Conservation (phyloP, 2,329 filamentous ascomycete genomes). For the Colletotrichum limetticola region DNA sequence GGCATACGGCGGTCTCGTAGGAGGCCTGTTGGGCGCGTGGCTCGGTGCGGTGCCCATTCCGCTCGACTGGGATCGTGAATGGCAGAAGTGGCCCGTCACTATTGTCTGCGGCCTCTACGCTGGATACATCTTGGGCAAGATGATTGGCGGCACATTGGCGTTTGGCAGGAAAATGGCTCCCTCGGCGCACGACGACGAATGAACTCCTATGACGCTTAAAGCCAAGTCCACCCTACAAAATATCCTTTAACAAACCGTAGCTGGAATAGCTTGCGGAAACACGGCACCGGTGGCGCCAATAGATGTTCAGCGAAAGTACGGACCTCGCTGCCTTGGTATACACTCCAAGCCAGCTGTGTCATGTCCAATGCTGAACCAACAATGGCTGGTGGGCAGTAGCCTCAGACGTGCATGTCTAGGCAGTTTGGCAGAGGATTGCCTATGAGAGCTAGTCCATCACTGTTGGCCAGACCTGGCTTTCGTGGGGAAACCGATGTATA, state of each 20-base stretch:
- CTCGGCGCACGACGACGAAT: slow-evolving; percentile 20
- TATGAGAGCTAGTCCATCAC: not conserved
- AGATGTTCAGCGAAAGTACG: not conserved
- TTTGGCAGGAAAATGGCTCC: slow-evolving; percentile 56
- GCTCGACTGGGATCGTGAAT: slow-evolving; percentile 98
- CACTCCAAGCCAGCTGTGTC: not conserved
- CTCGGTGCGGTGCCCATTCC: slow-evolving; percentile 94
- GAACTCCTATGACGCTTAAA: not conserved
- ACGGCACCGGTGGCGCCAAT: not conserved
- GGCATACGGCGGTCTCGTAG: slow-evolving; percentile 84
- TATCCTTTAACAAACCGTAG: not conserved
- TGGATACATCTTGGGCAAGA: slow-evolving; percentile 79
- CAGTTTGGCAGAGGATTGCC: not conserved
- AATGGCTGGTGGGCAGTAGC: not conserved
- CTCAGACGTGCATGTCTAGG: not conserved
- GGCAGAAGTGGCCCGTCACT: slow-evolving; percentile 98
- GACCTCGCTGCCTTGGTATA: not conserved
- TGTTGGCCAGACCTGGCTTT: not conserved
- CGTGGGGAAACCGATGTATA: slow-evolving; percentile 15
- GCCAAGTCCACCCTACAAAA: not conserved
- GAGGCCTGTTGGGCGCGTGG: slow-evolving; percentile 86
- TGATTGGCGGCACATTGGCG: slow-evolving; percentile 64
- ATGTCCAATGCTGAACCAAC: not conserved
- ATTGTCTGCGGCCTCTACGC: slow-evolving; percentile 85
- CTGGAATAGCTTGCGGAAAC: not conserved